phyloP scores from a whole-genome alignment of 176 grass and related monocot genomes.

The Aegilops bicornis region DNA sequence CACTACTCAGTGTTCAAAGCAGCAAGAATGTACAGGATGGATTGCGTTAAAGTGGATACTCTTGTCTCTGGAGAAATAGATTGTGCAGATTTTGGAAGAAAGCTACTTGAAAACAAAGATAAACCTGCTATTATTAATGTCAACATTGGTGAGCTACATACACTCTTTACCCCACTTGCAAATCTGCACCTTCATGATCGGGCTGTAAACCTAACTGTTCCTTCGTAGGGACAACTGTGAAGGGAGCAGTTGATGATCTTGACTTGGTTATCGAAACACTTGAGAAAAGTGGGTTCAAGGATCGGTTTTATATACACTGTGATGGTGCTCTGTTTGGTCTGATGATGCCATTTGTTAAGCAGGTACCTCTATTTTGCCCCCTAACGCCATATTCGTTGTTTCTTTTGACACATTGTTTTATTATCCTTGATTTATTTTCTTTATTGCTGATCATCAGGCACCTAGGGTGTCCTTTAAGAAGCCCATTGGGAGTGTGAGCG shows the following conservation, averaged over 20 bases:
- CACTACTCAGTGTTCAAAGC: slow-evolving; percentile 84
- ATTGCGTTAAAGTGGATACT: slow-evolving; percentile 56
- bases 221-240: slow-evolving; percentile 58
- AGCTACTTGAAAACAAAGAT: slow-evolving; percentile 44
- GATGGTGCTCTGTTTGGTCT: slow-evolving; percentile 74
- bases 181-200: not conserved
- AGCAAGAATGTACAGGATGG: slow-evolving; percentile 72
- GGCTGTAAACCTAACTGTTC: not conserved
- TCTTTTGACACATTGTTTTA: not conserved
- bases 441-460: slow-evolving; percentile 36
- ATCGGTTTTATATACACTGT: slow-evolving; percentile 70
- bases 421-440: not conserved
- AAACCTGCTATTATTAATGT: slow-evolving; percentile 74
- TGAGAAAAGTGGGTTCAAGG: slow-evolving; percentile 49
- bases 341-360: slow-evolving; percentile 73
- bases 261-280: slow-evolving; percentile 62
- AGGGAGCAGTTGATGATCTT: slow-evolving; percentile 77
- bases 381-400: not conserved
- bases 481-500: slow-evolving; percentile 58
- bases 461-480: slow-evolving; percentile 69
- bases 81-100: slow-evolving; percentile 43
- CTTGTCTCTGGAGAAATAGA: slow-evolving; percentile 63
- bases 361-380: slow-evolving; percentile 29
- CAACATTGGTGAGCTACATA: slow-evolving; percentile 50
- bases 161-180: not conserved